These are phyloP conservation scores for Penicillium flavigenum DNA, from an alignment of 495 filamentous ascomycete species.

Conservation along the genomic window DNA sequence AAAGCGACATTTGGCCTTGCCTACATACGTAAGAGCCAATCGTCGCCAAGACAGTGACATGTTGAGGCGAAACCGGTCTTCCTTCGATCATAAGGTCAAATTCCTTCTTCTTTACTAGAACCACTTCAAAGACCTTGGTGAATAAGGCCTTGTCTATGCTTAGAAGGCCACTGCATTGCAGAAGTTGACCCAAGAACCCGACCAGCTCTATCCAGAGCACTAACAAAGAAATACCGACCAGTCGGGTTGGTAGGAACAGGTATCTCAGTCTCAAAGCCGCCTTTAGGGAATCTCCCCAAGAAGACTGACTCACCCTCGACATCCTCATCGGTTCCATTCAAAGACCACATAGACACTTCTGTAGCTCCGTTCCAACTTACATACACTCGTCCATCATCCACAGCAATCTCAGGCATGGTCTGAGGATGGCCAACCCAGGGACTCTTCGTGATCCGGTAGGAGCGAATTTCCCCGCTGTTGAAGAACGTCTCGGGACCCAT, in stretches of 20 bases:
- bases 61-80: background rate
- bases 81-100: background rate
- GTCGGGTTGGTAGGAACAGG: background rate
- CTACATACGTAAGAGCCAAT: background rate
- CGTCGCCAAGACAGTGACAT: background rate
- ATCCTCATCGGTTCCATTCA: background rate
- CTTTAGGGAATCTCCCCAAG: background rate
- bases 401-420: conserved; percentile 14
- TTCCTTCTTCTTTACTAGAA: background rate
- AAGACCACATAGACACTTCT: conserved; percentile 36
- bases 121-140: background rate
- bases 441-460: conserved; percentile 1
- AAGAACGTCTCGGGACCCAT: background rate
- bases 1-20: background rate
- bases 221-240: background rate
- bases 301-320: background rate
- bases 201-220: background rate
- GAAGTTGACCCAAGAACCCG: background rate
- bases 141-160: background rate
- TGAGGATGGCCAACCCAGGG: background rate
- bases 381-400: conserved; percentile 13
- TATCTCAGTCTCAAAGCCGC: background rate
- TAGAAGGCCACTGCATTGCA: background rate
- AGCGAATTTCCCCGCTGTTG: background rate
- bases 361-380: conserved; percentile 48